A percentile compares a stretch with the other conserved stretches of the same genome.
Conservation (phyloP, 192 early-diverging fungal genomes). For the Coemansia guatemalensis region DNA sequence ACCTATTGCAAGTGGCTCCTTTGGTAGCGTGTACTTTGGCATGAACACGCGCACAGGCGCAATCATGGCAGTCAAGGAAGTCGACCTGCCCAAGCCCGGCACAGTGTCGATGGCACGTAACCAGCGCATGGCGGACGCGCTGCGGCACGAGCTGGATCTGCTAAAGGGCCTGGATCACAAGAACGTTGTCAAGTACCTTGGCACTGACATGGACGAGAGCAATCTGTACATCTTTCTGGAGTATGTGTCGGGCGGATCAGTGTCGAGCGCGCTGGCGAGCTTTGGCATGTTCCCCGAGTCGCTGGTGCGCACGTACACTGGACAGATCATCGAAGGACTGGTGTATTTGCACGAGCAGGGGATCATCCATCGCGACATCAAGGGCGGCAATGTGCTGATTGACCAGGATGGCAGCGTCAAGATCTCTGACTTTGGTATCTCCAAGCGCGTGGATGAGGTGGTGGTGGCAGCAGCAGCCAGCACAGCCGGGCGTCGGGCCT, state of each 20-base stretch:
- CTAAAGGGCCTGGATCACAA: slow-evolving; percentile 91
- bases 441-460: slow-evolving; percentile 86
- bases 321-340: slow-evolving; percentile 89
- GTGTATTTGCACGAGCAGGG: slow-evolving; percentile 91
- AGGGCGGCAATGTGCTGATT: slow-evolving; percentile 92
- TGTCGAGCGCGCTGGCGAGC: slow-evolving; percentile 78
- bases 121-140: slow-evolving; percentile 78
- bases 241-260: slow-evolving; percentile 96
- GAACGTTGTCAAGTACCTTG: slow-evolving; percentile 95
- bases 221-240: slow-evolving; percentile 93
- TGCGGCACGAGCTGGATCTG: slow-evolving; percentile 87
- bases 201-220: slow-evolving; percentile 73
- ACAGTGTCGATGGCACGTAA: slow-evolving; percentile 71
- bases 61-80: slow-evolving; percentile 98
- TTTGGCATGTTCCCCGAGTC: slow-evolving; percentile 88
- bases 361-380: slow-evolving; percentile 98
- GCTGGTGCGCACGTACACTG: slow-evolving; percentile 79
- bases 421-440: slow-evolving; percentile 99
- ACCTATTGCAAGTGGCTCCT: slow-evolving; percentile 94
- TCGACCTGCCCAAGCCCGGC: slow-evolving; percentile 72
- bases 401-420: slow-evolving; percentile 92
- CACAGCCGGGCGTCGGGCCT: slow-evolving; percentile 61
- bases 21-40: slow-evolving; percentile 91
- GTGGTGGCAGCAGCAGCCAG: slow-evolving; percentile 32
- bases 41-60: slow-evolving; percentile 86